Conservation (phyloP, 305 asterid species). For the Rubia tinctorum region DNA sequence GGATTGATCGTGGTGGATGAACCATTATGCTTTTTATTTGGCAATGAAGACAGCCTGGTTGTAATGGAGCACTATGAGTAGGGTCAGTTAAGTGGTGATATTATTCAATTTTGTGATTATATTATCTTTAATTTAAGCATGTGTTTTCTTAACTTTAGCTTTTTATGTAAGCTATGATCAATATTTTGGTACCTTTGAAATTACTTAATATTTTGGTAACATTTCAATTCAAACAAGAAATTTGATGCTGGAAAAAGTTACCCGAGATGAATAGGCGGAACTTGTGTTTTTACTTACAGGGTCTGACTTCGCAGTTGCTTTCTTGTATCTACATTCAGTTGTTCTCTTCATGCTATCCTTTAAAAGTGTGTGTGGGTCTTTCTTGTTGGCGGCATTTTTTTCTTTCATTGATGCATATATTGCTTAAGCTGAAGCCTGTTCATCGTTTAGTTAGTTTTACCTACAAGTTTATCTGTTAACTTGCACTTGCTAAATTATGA, state of each 20-base stretch:
- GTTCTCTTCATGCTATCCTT: not conserved
- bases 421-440: not conserved
- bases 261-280: not conserved
- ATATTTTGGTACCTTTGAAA: not conserved
- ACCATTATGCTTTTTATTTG: not conserved
- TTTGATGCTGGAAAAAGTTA: not conserved
- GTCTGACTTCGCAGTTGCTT: not conserved
- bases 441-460: too few relatives aligned
- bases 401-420: not conserved
- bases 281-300: not conserved
- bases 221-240: not conserved
- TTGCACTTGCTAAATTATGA: slow-evolving; percentile 8
- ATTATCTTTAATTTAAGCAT: not conserved
- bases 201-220: not conserved
- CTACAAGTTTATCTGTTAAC: not conserved
- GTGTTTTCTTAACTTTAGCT: not conserved
- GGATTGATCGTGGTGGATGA: not conserved
- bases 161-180: not conserved
- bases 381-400: not conserved
- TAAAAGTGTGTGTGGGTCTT: not conserved
- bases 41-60: not conserved
- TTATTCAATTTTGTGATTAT: not conserved
- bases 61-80: not conserved
- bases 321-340: not conserved
- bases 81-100: slow-evolving; percentile 1